Evolutionary conservation across 1,284 basidiomycete genomes (phyloP).

Genomic region (Puccinia coronata): DNA sequence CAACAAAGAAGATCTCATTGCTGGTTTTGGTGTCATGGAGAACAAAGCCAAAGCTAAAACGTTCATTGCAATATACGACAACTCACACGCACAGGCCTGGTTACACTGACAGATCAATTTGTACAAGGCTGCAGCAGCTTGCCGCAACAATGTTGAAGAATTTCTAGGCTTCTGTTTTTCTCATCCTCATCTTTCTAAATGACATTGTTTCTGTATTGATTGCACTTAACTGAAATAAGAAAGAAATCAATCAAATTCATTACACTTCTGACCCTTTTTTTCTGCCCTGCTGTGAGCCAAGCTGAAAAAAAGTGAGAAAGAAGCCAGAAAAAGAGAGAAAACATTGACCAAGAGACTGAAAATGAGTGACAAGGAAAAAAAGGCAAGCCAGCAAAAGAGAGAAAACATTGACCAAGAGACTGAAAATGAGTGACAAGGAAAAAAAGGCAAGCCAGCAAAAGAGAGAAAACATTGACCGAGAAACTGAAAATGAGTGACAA

Average conservation of each 20-base stretch:
- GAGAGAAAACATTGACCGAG: neutral
- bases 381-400: neutral
- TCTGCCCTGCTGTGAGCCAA: too few species aligned
- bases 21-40: neutral
- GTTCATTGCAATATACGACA: neutral
- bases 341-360: too few species aligned
- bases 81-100: slow-evolving; percentile 1
- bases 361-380: too few species aligned
- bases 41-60: neutral
- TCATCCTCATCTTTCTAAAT: neutral
- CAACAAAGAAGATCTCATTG: neutral
- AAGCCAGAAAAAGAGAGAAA: neutral
- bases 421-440: too few species aligned
- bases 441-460: neutral
- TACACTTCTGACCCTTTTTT: too few species aligned
- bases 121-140: neutral
- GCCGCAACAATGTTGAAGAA: neutral
- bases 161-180: neutral
- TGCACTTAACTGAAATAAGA: too few species aligned
- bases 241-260: too few species aligned
- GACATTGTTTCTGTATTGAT: too few species aligned
- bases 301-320: too few species aligned
- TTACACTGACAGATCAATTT: neutral
- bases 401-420: too few species aligned
- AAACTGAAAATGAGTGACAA: too few species aligned